These are phyloP conservation scores for Gracilaria gracilis DNA, from an alignment of 23 red algal genomes.

Conservation along the genomic window DNA sequence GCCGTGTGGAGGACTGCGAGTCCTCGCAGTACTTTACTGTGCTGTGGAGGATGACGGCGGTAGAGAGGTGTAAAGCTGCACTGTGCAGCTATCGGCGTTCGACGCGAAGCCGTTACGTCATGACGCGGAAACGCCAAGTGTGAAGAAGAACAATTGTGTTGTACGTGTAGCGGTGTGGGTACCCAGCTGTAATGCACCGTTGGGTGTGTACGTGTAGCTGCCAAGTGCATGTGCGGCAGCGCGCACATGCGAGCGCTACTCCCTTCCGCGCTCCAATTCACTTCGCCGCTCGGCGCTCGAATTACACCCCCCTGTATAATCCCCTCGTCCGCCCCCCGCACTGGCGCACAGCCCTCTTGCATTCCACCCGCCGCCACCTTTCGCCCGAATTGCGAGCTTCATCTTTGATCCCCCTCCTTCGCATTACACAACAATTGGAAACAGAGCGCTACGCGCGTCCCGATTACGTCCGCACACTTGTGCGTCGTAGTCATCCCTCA, in stretches of 20 bases:
- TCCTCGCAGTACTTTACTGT: too few relatives aligned
- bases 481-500: neutral
- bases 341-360: neutral
- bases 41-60: neutral
- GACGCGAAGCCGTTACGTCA: neutral
- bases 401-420: neutral
- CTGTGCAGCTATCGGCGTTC: neutral
- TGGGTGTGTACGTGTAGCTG: neutral
- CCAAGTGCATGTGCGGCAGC: neutral
- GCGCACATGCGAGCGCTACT: neutral
- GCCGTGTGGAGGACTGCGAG: too few relatives aligned
- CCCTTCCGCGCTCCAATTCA: neutral
- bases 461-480: neutral
- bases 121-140: neutral
- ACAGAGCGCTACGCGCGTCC: constrained; percentile 1
- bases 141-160: neutral
- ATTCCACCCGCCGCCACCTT: neutral
- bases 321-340: neutral
- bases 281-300: neutral
- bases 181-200: neutral
- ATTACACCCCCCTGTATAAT: neutral
- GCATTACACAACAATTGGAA: constrained; percentile 12
- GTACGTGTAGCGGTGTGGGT: neutral
- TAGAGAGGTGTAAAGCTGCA: neutral
- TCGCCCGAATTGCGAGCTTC: neutral